These are phyloP conservation scores for Dioscorea cayenensis DNA, from an alignment of 116 monocot species.

Conservation along the genomic window DNA sequence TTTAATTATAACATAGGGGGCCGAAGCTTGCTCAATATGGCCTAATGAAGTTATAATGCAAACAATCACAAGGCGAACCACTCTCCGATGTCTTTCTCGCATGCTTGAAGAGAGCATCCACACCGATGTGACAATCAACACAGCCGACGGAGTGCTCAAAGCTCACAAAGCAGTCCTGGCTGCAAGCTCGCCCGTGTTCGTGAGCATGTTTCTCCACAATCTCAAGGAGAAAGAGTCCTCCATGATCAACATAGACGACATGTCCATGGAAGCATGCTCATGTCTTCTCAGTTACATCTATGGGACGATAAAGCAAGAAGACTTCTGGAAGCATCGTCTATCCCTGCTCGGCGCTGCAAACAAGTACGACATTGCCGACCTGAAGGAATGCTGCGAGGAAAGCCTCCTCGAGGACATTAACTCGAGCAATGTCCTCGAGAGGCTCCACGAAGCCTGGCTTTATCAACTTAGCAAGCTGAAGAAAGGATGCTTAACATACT, in stretches of 20 bases:
- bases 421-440: conserved; percentile 66
- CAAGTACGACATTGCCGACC: conserved; percentile 64
- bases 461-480: conserved; percentile 75
- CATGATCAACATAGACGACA: conserved; percentile 56
- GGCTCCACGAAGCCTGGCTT: conserved; percentile 80
- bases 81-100: conserved; percentile 56
- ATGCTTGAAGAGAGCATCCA: conserved; percentile 82
- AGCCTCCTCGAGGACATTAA: conserved; percentile 77
- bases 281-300: conserved; percentile 72
- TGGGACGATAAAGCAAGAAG: conserved; percentile 61
- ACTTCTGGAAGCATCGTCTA: conserved; percentile 74
- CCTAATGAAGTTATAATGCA: conserved; percentile 40
- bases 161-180: conserved; percentile 85
- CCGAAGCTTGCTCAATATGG: conserved; percentile 57
- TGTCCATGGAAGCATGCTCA: conserved; percentile 61
- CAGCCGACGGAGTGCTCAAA: conserved; percentile 35
- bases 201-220: conserved; percentile 78
- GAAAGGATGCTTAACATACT: conserved; percentile 64
- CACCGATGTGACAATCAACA: conserved; percentile 63
- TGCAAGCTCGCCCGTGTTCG: conserved; percentile 71
- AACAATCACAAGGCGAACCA: conserved; percentile 31
- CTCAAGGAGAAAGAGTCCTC: conserved; percentile 83
- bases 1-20: conserved; percentile 30
- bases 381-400: conserved; percentile 85
- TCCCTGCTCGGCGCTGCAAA: conserved; percentile 65